Percentiles rank a stretch among this genome's conserved stretches.
Evolutionary conservation across 345 rosid genomes (phyloP).

Genomic region (Sapria himalayana): DNA sequence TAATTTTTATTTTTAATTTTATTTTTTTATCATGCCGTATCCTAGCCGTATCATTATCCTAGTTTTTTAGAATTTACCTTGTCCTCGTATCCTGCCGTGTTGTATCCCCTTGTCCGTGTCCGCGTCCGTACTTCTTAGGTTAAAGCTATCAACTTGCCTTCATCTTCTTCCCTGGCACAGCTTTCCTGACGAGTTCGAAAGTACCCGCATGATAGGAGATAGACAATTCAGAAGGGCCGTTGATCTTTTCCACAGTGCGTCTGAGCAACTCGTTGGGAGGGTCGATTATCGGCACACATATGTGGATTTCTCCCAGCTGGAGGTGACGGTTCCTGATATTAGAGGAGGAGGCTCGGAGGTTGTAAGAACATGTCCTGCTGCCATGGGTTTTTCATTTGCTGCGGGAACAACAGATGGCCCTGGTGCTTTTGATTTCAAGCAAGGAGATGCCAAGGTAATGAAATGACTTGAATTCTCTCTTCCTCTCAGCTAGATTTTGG

Average conservation of each 20-base stretch:
- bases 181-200: slow-evolving; percentile 90
- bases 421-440: slow-evolving; percentile 95
- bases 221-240: slow-evolving; percentile 65
- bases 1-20: too few relatives aligned
- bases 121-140: too few relatives aligned
- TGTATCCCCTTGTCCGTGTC: too few relatives aligned
- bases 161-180: too few relatives aligned
- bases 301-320: slow-evolving; percentile 72
- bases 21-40: too few relatives aligned
- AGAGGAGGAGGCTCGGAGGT: slow-evolving; percentile 47
- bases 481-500: too few relatives aligned
- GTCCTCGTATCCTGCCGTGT: too few relatives aligned
- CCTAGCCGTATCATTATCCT: too few relatives aligned
- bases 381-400: slow-evolving; percentile 93
- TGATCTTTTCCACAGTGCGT: slow-evolving; percentile 64
- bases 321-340: slow-evolving; percentile 38
- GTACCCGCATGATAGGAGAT: slow-evolving; percentile 82
- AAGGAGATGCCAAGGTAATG: slow-evolving; percentile 81
- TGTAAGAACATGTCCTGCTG: slow-evolving; percentile 85
- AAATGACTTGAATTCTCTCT: too few relatives aligned
- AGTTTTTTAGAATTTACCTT: too few relatives aligned
- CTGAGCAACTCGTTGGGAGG: slow-evolving; percentile 58
- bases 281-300: slow-evolving; percentile 63
- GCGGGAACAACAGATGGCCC: slow-evolving; percentile 99
- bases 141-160: too few relatives aligned